These are phyloP conservation scores for Collybiopsis confluens DNA, from an alignment of 768 basidiomycete genomes.

Conservation along the genomic window DNA sequence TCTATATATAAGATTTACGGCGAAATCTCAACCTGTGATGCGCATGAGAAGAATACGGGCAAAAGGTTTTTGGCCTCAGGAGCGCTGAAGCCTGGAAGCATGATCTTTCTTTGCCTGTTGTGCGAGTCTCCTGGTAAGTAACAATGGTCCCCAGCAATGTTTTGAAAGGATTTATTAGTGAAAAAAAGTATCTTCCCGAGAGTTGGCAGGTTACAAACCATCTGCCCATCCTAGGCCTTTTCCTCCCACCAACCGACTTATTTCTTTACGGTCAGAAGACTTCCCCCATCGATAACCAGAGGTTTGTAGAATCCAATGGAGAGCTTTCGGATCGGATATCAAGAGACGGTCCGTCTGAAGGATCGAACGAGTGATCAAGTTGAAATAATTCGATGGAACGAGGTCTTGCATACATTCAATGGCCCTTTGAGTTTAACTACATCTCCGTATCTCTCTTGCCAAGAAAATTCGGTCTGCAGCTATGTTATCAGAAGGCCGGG, in stretches of 20 bases:
- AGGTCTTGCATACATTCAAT: not conserved
- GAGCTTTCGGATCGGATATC: constrained; percentile 27
- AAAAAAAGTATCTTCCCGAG: too few species aligned
- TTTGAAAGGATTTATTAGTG: too few species aligned
- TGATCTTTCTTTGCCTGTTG: constrained; percentile 27
- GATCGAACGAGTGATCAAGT: not conserved
- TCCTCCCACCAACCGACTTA: constrained; percentile 18
- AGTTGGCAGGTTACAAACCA: constrained; percentile 19
- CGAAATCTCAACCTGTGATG: constrained; percentile 9
- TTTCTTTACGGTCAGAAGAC: constrained; percentile 14
- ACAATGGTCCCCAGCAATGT: too few species aligned
- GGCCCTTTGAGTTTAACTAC: constrained; percentile 5
- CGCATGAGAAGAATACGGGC: constrained; percentile 24
- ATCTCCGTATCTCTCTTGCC: constrained; percentile 9
- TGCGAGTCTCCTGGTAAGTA: constrained; percentile 20
- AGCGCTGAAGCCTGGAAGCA: constrained; percentile 29
- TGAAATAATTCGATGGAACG: not conserved
- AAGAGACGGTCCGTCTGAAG: constrained; percentile 23
- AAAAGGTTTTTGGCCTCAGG: constrained; percentile 23
- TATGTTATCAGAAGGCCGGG: not conserved
- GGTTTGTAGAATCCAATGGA: constrained; percentile 28
- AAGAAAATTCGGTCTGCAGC: constrained; percentile 2
- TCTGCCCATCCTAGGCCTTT: constrained; percentile 25
- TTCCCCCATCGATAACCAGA: constrained; percentile 27
- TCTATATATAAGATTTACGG: too few species aligned